Evolutionary conservation across 164 flowering plant genomes (phyloP), one percentile per base, ranked within the genome.

Genomic region (Nymphaea colorata): DNA sequence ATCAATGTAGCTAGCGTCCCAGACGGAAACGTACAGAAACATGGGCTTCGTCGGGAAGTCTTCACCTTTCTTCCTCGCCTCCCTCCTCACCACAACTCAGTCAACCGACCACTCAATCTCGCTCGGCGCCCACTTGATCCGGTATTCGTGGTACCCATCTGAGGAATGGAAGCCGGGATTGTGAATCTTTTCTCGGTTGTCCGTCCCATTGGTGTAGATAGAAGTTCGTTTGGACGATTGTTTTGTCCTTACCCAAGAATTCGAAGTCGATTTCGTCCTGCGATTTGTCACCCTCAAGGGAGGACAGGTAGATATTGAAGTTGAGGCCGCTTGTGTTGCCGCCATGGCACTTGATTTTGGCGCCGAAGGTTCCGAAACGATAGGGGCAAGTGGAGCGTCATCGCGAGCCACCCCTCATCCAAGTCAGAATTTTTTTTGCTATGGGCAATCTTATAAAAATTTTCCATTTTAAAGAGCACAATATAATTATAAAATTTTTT

Each of bases 261-360:
- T 82, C 85, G 62, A 85, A 83, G 70, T 83, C 89, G 65, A 85
- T 85, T 77, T 82, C 85, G 68, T 85, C 86, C 64, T 79, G 82
- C 6, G 83, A 68, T 53, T 79, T 80, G 65, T 83, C 82, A 4
- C 86, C 84, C 73, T 83, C 86, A 41, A 83, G 83, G 3, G 89
- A 83, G 3, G 87, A 83, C 42, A 85, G 78, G 61, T 83, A 83
- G 68, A 85, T 64, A 77, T 83, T 85, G 84, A 82, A 85, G 70
- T 85, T 85, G 66, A 85, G 81, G 61, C 89, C 89, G n/a, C 79
- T 79, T 10, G 87, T 85, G 67, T 85, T 82, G 7, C 89, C 89
- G 16, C 69, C 66, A 18, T 84, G 87, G 75, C 87, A 83, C 65
- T 74, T 70, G 61, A 83, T 85, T 42, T 42, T 72, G 68, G 87